Base-by-base conservation (phyloP, 2,329 filamentous ascomycete species). In the Coniochaeta sp. region DNA sequence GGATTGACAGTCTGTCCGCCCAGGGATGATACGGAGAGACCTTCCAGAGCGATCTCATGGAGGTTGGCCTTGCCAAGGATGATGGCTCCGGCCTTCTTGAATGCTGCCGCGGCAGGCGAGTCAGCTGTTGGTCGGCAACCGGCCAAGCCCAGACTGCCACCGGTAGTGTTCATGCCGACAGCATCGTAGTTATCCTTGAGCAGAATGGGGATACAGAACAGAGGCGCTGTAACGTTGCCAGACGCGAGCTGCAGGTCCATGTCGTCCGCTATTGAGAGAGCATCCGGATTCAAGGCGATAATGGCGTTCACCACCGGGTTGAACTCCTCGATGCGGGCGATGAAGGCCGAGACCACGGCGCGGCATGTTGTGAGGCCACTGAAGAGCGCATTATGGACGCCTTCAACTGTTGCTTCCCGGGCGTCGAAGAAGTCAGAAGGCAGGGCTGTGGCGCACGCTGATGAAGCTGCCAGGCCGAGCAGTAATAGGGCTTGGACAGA, bases 151-250 rank as follows among this genome's bases (percentile, higher is more conserved):
- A 78, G 65, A 62, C 75, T 80, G 5, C 78, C 82, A 0, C 80
- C 84, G 0, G 84, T 88, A 0, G 85, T 88, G 50, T 78, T 78
- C 70, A 85, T 79, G 22, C 78, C 77, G 0, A 69, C 64, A 0
- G 82, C 82, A 60, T 86, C 80, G 67, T 80, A 86, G 66, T 87
- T 89, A 70, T 89, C 86, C 68, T 89, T 89, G 6, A 88, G 71
- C 5, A 89, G 67, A 14, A 87, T 70, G 0, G 86, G 85, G 19
- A 89, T 75, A 67, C 85, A 86, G 68, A 88, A 84, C 1, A 89
- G 73, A 0, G 77, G 67, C 0, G 77, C 80, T 0, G 77, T 79
- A 26, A 74, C 72, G 66, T 85, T 83, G 3, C 79, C 78, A 2
- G 74, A 67, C 2, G 74, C 70, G 8, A 85, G 69, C 14, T 68